Conservation (phyloP, 257 asterid species). For the Ajuga chamaepitys region DNA sequence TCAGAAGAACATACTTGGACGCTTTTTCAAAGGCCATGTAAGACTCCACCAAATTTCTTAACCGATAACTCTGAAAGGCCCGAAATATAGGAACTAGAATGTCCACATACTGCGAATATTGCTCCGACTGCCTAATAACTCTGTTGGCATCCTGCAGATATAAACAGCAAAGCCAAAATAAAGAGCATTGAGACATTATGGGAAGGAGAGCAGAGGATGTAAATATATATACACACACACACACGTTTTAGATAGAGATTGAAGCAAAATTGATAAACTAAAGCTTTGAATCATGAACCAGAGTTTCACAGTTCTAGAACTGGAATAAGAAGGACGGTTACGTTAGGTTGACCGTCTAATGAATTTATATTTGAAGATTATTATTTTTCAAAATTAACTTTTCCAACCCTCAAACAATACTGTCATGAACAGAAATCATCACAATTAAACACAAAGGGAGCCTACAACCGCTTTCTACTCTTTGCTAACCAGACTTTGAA, state of each 20-base stretch:
- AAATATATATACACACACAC: not conserved
- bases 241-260: conserved; percentile 3
- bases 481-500: not conserved
- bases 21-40: conserved; percentile 82
- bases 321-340: too few species aligned
- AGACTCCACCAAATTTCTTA: conserved; percentile 58
- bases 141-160: conserved; percentile 72
- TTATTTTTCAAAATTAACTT: not conserved
- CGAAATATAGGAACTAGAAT: conserved; percentile 71
- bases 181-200: not conserved
- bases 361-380: not conserved
- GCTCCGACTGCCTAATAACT: conserved; percentile 68
- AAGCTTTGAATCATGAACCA: not conserved
- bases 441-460: not conserved
- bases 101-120: conserved; percentile 65
- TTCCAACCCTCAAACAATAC: not conserved
- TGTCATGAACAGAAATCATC: not conserved
- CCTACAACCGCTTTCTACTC: not conserved
- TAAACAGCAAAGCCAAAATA: conserved; percentile 10
- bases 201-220: not conserved
- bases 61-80: conserved; percentile 74
- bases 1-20: conserved; percentile 64
- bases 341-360: too few species aligned
- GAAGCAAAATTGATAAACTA: not conserved
- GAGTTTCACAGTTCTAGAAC: not conserved